Evolutionary conservation across 495 filamentous ascomycete genomes (phyloP).

Genomic region (Penicillium alfredii): DNA sequence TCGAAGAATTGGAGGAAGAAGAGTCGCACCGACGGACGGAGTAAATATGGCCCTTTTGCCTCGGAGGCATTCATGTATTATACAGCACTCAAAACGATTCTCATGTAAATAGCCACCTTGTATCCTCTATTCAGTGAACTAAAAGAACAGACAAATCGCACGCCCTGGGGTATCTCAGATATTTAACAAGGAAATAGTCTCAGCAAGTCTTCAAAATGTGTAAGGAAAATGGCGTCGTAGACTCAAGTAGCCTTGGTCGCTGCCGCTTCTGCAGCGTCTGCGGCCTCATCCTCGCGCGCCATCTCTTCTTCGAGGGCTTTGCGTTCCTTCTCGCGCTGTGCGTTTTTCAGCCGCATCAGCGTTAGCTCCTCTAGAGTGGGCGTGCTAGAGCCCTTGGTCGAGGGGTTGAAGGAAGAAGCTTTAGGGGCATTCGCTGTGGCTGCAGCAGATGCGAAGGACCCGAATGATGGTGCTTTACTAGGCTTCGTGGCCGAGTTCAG

Average conservation of each 20-base stretch:
- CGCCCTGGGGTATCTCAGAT: slow-evolving; percentile 11
- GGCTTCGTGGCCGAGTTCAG: slow-evolving; percentile 25
- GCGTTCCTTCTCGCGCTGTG: slow-evolving; percentile 50
- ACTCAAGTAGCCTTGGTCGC: slow-evolving; percentile 8
- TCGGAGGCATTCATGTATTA: slow-evolving; percentile 22
- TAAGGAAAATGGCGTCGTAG: background rate
- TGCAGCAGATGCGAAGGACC: slow-evolving; percentile 41
- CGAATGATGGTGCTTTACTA: slow-evolving; percentile 44
- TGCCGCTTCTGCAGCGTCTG: slow-evolving; percentile 39
- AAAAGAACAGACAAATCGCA: slow-evolving; percentile 1
- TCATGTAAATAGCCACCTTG: slow-evolving; percentile 13
- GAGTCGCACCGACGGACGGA: slow-evolving; percentile 22
- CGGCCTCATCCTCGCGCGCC: slow-evolving; percentile 44
- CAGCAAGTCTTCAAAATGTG: background rate
- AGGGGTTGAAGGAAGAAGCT: slow-evolving; percentile 25
- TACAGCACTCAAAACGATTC: slow-evolving; percentile 6
- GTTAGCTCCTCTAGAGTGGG: slow-evolving; percentile 55
- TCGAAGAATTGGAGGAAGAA: slow-evolving; percentile 40
- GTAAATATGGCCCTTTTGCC: slow-evolving; percentile 10
- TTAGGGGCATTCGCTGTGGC: slow-evolving; percentile 22
- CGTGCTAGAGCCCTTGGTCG: slow-evolving; percentile 24
- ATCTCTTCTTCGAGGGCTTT: slow-evolving; percentile 52
- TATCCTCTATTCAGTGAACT: slow-evolving; percentile 8
- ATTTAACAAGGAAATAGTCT: background rate
- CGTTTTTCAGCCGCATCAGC: slow-evolving; percentile 56